Evolutionary conservation across 176 grass and related monocot species (phyloP), one percentile per base, ranked within the genome.

Genomic region (Alloteropsis semialata): DNA sequence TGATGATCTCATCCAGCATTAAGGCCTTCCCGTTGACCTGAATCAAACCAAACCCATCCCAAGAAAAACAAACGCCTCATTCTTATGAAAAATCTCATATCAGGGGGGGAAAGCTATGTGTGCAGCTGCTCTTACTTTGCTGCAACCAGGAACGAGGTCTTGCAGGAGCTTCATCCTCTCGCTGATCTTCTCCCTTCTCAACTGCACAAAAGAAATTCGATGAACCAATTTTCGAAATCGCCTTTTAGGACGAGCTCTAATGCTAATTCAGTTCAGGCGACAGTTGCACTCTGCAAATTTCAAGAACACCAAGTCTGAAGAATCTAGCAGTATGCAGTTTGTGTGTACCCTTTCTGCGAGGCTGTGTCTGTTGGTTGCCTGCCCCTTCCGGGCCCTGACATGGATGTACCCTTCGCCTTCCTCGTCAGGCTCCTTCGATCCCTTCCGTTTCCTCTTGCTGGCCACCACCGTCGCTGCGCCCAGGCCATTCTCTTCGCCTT

Each of bases 1-100:
- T 92, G 79, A 96, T 96, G 48, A 96, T 96, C 88, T 96, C 93
- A 53, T 96, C 90, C 55, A 96, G 88, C 90, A 96, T 96, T 45
- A 92, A 76, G 0, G 93, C 90, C 90, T 96, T 96, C 14, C 93
- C 90, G 6, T 80, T 92, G 21, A 90, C 87, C 93, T 96, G 29
- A 66, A 77, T 48, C 68, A 71, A 72, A 86, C 43, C 22, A 43
- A 58, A 56, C n/a, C 54, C 27, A 59, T 13, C 18, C 44, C 43
- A 65, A 67, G 53, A 74, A 60, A 75, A 48, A 68, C 77, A 6
- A 79, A 19, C 43, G 28, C 13, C 8, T 86, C 66, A 51, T 36
- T 50, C 15, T 71, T 36, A n/a, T 24, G 29, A n/a, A 76, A 48
- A 50, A 58, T 45, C 7, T 43, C 12, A 79, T 16, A 19, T 18